These are phyloP conservation scores for Eucalyptus sp. DNA, from an alignment of 345 rosid genomes.

Conservation along the genomic window DNA sequence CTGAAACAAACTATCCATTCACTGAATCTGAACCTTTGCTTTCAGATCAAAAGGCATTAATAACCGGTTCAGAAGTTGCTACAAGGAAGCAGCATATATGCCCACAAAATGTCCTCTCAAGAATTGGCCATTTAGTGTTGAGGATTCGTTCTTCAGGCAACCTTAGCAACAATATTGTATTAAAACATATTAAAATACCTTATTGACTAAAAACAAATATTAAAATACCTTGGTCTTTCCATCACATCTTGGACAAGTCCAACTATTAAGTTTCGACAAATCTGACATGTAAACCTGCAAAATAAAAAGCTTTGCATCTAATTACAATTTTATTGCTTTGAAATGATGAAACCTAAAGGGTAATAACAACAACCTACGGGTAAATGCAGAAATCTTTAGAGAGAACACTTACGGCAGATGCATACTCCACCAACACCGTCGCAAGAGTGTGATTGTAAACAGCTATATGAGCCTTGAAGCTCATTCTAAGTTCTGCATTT, in stretches of 20 bases:
- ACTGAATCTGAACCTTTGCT: constrained; percentile 60
- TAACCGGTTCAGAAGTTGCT: background rate
- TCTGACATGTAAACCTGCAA: constrained; percentile 69
- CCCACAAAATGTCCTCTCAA: background rate
- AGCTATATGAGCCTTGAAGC: too few species aligned
- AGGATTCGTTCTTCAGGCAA: too few species aligned
- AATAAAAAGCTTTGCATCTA: background rate
- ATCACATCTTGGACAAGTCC: constrained; percentile 69
- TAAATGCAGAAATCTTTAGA: accelerated
- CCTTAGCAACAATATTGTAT: background rate
- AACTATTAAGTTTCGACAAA: constrained; percentile 54
- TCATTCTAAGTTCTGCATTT: too few species aligned
- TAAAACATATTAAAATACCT: background rate
- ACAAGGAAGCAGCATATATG: background rate
- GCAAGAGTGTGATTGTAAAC: too few species aligned
- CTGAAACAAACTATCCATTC: too few species aligned
- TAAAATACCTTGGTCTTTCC: constrained; percentile 50
- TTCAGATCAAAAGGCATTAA: constrained; percentile 1
- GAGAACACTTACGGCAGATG: too few species aligned
- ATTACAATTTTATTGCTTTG: background rate
- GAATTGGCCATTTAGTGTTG: too few species aligned
- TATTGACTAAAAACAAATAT: too few species aligned
- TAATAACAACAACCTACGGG: too few species aligned
- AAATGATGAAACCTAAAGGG: too few species aligned
- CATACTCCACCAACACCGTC: too few species aligned